phyloP scores from a whole-genome alignment of 2,329 filamentous ascomycete species.

The Beauveria medogensis region DNA sequence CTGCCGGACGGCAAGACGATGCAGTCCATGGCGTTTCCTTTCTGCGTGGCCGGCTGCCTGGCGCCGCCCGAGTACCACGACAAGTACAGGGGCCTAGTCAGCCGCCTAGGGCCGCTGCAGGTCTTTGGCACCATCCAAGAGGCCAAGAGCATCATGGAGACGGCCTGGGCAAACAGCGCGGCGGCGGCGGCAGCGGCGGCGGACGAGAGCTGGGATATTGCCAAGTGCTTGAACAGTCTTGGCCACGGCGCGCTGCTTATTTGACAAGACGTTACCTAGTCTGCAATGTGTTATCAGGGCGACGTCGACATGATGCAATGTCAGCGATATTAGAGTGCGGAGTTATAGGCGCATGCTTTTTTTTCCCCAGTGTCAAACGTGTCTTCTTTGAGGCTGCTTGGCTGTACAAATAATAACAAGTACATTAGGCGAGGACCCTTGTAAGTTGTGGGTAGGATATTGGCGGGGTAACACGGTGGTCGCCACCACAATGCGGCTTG shows the following conservation, averaged over 20 bases:
- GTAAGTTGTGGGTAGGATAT: too few relatives aligned
- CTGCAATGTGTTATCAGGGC: too few relatives aligned
- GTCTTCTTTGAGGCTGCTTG: too few relatives aligned
- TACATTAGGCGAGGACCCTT: too few relatives aligned
- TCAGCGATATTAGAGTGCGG: too few relatives aligned
- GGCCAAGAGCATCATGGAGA: conserved; percentile 37
- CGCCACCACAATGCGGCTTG: too few relatives aligned
- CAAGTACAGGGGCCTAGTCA: conserved; percentile 33
- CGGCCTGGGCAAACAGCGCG: conserved; percentile 33
- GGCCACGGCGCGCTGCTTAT: conserved; percentile 33
- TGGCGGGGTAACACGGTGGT: too few relatives aligned
- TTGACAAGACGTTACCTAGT: conserved; percentile 12
- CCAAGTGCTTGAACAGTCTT: conserved; percentile 33
- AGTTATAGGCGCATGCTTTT: too few relatives aligned
- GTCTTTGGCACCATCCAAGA: conserved; percentile 38
- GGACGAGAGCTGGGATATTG: conserved; percentile 37
- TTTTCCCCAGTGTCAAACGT: too few relatives aligned
- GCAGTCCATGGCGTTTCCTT: conserved; percentile 31
- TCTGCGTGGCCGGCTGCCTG: conserved; percentile 35
- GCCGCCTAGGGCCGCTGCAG: conserved; percentile 32
- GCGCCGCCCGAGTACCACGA: conserved; percentile 31
- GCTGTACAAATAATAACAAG: too few relatives aligned
- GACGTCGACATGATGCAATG: too few relatives aligned
- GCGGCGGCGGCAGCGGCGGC: conserved; percentile 13
- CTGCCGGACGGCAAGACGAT: conserved; percentile 25